Base-by-base conservation (phyloP, 225 moss, liverwort and hornwort species). In the Physcomitrellopsis africana region DNA sequence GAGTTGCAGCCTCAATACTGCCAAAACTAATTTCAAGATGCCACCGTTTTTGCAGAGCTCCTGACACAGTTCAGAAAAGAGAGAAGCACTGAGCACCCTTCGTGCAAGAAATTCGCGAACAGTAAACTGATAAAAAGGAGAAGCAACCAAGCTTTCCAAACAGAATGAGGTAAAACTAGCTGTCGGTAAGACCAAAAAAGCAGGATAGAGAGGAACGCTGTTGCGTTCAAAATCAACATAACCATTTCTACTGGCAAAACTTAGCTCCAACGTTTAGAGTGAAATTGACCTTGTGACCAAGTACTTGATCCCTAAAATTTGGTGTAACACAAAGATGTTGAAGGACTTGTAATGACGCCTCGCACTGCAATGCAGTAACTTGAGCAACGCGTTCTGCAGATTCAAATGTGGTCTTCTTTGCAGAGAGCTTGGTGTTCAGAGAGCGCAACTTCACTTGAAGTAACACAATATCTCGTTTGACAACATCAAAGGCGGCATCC, bases 401-500 rank as follows among this genome's bases (percentile, higher is more conserved):
- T 78, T 84, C 90, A 81, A 90, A 85, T 27, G 95, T 95, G 68
- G 93, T 92, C 78, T 99, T 99, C 82, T 99, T 99, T 59, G 93
- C 89, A 75, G 86, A 86, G 45, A 99, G 81, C 81, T 93, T 93
- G 79, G 87, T 85, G 81, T 87, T 86, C 78, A 99, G 83, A 74
- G 93, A 90, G 65, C 93, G 89, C 83, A 99, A 79, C 86, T 95
- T 99, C 77, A 87, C 92, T 92, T 95, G 95, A 83, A 99, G 95
- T 26, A 99, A 91, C 68, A 92, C 89, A 85, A 99, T 92, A 79
- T 93, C 95, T 82, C 93, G 90, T 82, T 91, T 99, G 63, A 99
- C 99, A 81, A 93, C 99, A 87, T 99, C 99, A 83, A 99, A 99
- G 72, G 94, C 87, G 70, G 93, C 99, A 81, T 99, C 95, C 92